Base-by-base conservation (phyloP, 2,329 filamentous ascomycete genomes). In the Fusarium sp. region DNA sequence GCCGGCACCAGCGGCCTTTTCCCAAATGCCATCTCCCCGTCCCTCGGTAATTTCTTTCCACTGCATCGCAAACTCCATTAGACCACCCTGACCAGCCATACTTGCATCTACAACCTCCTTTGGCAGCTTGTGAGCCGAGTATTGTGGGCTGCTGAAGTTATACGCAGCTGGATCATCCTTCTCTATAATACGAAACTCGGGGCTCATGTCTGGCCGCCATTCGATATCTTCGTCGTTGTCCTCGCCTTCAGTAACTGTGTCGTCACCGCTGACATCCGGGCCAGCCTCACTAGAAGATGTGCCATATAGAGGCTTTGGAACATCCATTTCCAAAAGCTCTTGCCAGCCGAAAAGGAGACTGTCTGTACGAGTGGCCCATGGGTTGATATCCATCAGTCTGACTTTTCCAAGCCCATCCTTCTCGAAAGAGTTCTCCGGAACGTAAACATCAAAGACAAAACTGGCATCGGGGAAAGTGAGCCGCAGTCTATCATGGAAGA, bases 71-170 rank as follows among this genome's bases (percentile, higher is more conserved):
- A 96, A 94, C 80, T 97, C 94, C 65, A 91, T 86, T 82, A 98
- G 86, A 0, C 91, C 92, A 5, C 92, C 92, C 58, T 92, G 89
- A 6, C 92, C 92, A 2, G 86, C 86, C 71, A 87, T 75, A 71
- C 88, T 87, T 22, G 90, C 90, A 72, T 91, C 89, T 5, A 98
- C 94, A 4, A 98, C 94, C 74, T 99, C 96, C 79, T 91, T 94
- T 1, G 96, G 96, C 73, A 99, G 82, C 81, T 98, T 99, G 78
- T 98, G 95, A 5, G 96, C 95, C 67, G 94, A 97, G 80, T 97
- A 98, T 76, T 95, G 92, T 2, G 94, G 88, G 7, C 92, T 92
- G 70, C 88, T 90, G 78, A 98, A 97, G 73, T 92, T 92, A 78
- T 94, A 96, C 2, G 94, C 94, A 65, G 95, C 92, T 0, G 94